phyloP scores from a whole-genome alignment of 1,139 yeast genomes.

The Lipomyces yarrowii region DNA sequence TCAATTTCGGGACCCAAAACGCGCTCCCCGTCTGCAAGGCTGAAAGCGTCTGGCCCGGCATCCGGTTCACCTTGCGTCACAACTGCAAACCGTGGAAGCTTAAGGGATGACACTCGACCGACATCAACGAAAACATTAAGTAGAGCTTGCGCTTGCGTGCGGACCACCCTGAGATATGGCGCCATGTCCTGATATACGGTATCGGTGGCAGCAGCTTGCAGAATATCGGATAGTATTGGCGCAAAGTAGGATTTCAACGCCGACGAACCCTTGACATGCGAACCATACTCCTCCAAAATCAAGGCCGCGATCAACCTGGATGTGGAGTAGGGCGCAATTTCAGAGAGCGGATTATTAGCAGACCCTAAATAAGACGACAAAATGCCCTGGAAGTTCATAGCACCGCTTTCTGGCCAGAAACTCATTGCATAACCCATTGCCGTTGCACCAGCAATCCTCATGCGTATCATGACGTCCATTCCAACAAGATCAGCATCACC shows the following conservation, averaged over 20 bases:
- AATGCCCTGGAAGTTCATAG: slow-evolving; percentile 31
- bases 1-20: slow-evolving; percentile 67
- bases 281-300: slow-evolving; percentile 73
- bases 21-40: slow-evolving; percentile 73
- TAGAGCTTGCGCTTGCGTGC: slow-evolving; percentile 85
- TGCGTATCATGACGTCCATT: slow-evolving; percentile 67
- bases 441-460: slow-evolving; percentile 73
- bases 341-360: neutral
- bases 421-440: slow-evolving; percentile 71
- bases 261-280: slow-evolving; percentile 38
- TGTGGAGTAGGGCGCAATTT: slow-evolving; percentile 69
- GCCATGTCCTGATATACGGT: slow-evolving; percentile 73
- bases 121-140: slow-evolving; percentile 74
- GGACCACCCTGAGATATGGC: slow-evolving; percentile 79
- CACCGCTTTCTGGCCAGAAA: slow-evolving; percentile 38
- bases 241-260: slow-evolving; percentile 41
- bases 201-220: slow-evolving; percentile 50
- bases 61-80: slow-evolving; percentile 93
- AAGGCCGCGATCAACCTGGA: slow-evolving; percentile 74
- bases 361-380: slow-evolving; percentile 47
- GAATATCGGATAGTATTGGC: slow-evolving; percentile 46
- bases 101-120: slow-evolving; percentile 74
- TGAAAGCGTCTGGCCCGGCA: slow-evolving; percentile 94
- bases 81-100: slow-evolving; percentile 81
- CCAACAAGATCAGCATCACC: slow-evolving; percentile 93